phyloP scores from a whole-genome alignment of 2,329 filamentous ascomycete species.

The Spiromastix sp. region DNA sequence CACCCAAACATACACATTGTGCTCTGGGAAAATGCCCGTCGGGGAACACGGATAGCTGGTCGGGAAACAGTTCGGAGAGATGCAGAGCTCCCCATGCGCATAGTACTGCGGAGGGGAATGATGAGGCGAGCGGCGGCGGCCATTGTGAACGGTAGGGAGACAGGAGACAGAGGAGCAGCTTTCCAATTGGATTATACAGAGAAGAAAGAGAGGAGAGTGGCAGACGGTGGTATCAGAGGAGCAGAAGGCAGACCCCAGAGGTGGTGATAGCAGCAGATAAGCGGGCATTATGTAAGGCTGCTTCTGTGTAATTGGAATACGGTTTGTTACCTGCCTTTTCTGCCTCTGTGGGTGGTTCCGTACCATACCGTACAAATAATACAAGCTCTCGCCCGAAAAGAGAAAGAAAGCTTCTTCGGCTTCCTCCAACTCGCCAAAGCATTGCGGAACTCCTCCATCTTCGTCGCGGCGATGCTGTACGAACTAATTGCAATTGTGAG shows the following conservation, averaged over 20 bases:
- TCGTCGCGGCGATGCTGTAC: slow-evolving; percentile 71
- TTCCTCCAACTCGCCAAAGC: too few relatives aligned
- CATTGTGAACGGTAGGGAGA: slow-evolving; percentile 21
- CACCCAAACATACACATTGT: slow-evolving; percentile 24
- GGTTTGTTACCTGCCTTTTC: too few relatives aligned
- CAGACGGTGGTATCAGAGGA: background rate
- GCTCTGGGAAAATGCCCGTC: slow-evolving; percentile 32
- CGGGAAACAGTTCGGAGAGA: slow-evolving; percentile 5
- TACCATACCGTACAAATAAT: too few relatives aligned
- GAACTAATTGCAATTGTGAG: slow-evolving; percentile 91
- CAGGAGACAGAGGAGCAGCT: too few relatives aligned
- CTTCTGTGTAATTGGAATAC: too few relatives aligned
- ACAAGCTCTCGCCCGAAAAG: too few relatives aligned
- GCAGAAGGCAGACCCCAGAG: too few relatives aligned
- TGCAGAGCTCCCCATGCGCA: slow-evolving; percentile 8
- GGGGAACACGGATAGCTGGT: slow-evolving; percentile 6
- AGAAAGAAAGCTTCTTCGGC: too few relatives aligned
- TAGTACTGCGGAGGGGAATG: slow-evolving; percentile 10
- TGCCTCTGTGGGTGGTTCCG: too few relatives aligned
- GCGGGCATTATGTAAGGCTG: too few relatives aligned
- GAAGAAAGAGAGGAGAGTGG: background rate
- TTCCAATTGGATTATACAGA: background rate
- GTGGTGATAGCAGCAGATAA: too few relatives aligned
- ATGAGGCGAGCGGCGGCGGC: slow-evolving; percentile 22
- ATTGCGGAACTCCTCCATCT: too few relatives aligned